Evolutionary conservation across 208 protist genomes (phyloP).

Genomic region (Polymyxa betae): DNA sequence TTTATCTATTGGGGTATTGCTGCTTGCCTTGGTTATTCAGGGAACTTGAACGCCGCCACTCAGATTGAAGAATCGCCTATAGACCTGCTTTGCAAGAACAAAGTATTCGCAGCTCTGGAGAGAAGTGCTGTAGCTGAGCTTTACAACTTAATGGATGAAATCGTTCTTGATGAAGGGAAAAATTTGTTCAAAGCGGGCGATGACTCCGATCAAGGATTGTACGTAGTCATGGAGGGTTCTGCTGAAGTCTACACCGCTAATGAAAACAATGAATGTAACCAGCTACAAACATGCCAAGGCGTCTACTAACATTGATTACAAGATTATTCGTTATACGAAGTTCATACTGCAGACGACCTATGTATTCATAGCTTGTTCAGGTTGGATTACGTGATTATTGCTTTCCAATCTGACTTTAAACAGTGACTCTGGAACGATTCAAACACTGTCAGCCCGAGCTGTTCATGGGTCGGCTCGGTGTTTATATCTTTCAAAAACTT

Average conservation of each 20-base stretch:
- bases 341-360: neutral
- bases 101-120: constrained; percentile 24
- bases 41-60: too few species aligned
- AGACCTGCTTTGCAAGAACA: neutral
- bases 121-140: neutral
- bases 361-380: constrained; percentile 42
- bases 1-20: too few species aligned
- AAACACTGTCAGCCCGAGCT: neutral
- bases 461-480: constrained; percentile 5
- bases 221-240: neutral
- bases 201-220: neutral
- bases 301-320: neutral
- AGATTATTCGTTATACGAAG: neutral
- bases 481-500: neutral
- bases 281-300: neutral
- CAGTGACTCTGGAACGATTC: neutral
- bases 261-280: neutral
- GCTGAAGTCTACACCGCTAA: neutral
- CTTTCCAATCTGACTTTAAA: neutral
- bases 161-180: neutral
- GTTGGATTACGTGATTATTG: neutral
- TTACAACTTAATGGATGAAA: neutral
- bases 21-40: too few species aligned
- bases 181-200: constrained; percentile 23
- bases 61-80: too few species aligned